A percentile compares a stretch with the other conserved stretches of the same genome.
phyloP scores from a whole-genome alignment of 345 rosid genomes.

The Populus alba region DNA sequence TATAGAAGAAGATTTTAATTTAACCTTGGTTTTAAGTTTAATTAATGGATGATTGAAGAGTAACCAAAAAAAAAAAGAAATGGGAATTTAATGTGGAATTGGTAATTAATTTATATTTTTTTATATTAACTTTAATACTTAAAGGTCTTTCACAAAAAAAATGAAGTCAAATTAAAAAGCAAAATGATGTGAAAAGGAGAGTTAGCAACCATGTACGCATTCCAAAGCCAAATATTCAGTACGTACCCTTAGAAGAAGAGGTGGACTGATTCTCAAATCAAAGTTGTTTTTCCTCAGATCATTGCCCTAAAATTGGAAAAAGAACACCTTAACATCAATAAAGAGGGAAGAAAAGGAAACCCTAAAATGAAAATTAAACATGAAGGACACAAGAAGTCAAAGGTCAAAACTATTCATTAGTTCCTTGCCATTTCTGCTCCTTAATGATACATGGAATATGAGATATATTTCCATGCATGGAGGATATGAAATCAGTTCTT shows the following conservation, averaged over 20 bases:
- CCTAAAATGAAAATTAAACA: not conserved
- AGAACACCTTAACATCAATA: no score
- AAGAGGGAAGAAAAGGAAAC: no score
- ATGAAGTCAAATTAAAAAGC: no score
- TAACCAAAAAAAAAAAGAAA: not conserved
- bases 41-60: not conserved
- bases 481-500: not conserved
- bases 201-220: no score
- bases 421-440: not conserved
- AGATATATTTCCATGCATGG: not conserved
- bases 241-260: no score
- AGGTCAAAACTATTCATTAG: not conserved
- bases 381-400: not conserved
- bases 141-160: not conserved
- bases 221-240: no score
- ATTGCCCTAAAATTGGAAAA: no score
- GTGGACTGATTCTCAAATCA: not conserved
- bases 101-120: not conserved
- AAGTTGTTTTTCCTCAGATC: no score
- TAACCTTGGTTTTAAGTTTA: not conserved
- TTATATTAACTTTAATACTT: not conserved
- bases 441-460: not conserved
- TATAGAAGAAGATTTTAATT: no score
- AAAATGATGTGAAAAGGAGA: no score
- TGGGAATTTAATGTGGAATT: not conserved